These are phyloP conservation scores for Acer yangbiense DNA, from an alignment of 345 rosid genomes.

Conservation along the genomic window DNA sequence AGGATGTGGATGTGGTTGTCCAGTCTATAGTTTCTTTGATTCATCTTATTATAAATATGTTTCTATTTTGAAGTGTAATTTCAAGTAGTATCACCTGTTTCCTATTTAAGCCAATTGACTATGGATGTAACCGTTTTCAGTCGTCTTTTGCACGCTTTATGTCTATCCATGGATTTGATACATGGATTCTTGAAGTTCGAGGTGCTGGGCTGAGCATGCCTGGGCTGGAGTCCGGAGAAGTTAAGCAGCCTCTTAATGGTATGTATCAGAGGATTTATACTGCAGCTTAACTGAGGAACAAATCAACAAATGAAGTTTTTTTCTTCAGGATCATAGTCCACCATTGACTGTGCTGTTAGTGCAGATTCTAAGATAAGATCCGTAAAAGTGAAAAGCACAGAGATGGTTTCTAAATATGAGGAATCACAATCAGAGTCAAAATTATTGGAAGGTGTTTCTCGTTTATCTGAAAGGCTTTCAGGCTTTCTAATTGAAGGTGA, in stretches of 20 bases:
- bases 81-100: neutral
- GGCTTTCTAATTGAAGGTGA: slow-evolving; percentile 34
- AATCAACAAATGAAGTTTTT: too few species aligned
- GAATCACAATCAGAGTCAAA: slow-evolving; percentile 21
- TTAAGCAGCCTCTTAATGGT: slow-evolving; percentile 7
- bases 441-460: slow-evolving; percentile 35
- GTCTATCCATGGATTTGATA: slow-evolving; percentile 79
- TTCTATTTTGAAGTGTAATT: neutral
- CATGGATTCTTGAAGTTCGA: slow-evolving; percentile 88
- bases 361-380: slow-evolving; percentile 24
- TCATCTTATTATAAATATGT: neutral
- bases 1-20: too few species aligned
- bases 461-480: slow-evolving; percentile 39
- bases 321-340: too few species aligned
- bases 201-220: slow-evolving; percentile 78
- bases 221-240: slow-evolving; percentile 29
- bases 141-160: slow-evolving; percentile 80
- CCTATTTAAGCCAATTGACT: neutral
- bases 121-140: slow-evolving; percentile 36
- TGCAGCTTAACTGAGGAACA: neutral
- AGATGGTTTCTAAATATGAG: slow-evolving; percentile 16
- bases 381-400: slow-evolving; percentile 5
- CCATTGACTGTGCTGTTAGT: neutral
- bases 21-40: too few species aligned
- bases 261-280: slow-evolving; percentile 3